A percentile compares a stretch with the other conserved stretches of the same genome.
These are phyloP conservation scores for Spencermartinsiella ligniputridi DNA, from an alignment of 1,139 yeast genomes.

Conservation along the genomic window DNA sequence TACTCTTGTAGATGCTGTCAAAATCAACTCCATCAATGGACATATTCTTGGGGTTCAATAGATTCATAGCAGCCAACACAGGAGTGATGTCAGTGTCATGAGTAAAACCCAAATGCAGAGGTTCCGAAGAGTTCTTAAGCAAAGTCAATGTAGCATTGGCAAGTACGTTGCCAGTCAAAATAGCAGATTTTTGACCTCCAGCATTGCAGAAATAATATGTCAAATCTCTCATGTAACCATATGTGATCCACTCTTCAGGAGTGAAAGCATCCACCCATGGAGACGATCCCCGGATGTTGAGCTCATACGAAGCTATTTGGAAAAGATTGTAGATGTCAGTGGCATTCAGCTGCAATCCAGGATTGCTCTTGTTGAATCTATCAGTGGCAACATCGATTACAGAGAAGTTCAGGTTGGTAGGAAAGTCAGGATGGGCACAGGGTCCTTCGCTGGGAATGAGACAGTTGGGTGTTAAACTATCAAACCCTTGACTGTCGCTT, in stretches of 20 bases:
- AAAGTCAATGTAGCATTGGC: constrained; percentile 47
- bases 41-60: constrained; percentile 40
- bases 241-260: constrained; percentile 48
- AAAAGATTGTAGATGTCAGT: constrained; percentile 44
- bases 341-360: constrained; percentile 41
- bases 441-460: constrained; percentile 5
- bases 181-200: constrained; percentile 46
- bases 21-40: constrained; percentile 37
- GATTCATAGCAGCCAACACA: constrained; percentile 48
- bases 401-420: constrained; percentile 12
- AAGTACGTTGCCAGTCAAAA: constrained; percentile 46
- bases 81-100: constrained; percentile 58
- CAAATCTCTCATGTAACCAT: constrained; percentile 46
- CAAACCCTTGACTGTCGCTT: constrained; percentile 36
- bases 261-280: constrained; percentile 53
- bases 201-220: constrained; percentile 49
- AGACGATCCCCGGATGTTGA: constrained; percentile 50
- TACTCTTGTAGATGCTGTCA: constrained; percentile 43
- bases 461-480: constrained; percentile 38
- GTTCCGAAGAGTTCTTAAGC: constrained; percentile 35
- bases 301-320: constrained; percentile 53
- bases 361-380: constrained; percentile 39
- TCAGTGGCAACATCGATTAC: constrained; percentile 38
- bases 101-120: constrained; percentile 45
- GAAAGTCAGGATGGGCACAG: constrained; percentile 1